Evolutionary conservation across 75 land plant genomes (phyloP), one percentile per base, ranked within the genome.

Genomic region (Sequoiadendron giganteum): DNA sequence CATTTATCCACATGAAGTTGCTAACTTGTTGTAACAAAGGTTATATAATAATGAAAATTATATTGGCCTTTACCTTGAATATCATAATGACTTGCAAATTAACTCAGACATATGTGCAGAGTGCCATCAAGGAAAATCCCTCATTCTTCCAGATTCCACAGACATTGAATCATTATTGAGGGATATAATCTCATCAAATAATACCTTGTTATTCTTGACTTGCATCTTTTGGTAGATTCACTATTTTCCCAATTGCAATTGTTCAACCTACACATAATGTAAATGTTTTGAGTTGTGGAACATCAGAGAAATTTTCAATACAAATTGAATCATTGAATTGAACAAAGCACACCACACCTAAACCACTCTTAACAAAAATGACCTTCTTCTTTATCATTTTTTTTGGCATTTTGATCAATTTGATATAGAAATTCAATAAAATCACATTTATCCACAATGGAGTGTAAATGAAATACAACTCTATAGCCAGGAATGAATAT

Each of bases 371-470:
- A 21, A 98, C 98, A 93, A 96, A 98, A 43, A 95, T 91, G 52
- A 90, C 88, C 73, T 95, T 96, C 93, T 95, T 96, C 85, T 94
- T 98, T 85, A 94, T 91, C 30, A 94, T n/a, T 93, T 85, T 95
- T 96, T 91, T 90, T 96, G 2, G 98, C 95, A 88, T 97, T 98
- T 54, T 94, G 96, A 90, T 98, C 99, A 45, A 98, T n/a, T 85
- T 96, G 96, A 61, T 96, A 92, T 48, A 95, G 82, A 15, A 98
- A 91, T 85, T 95, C 94, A 80, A 98, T 93, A 86, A 98, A 95
- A 89, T 98, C 99, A 93, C 99, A 98, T 87, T 98, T 98, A 86
- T 98, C 99, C 42, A 96, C 98, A 86, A 96, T n/a, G n/a, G 99
- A 77, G 89, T 98, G 99, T 45, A 98, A 94, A 88, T 98, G 99